Conservation (phyloP, 2,329 filamentous ascomycete species). For the Tricladium varicosporioides region DNA sequence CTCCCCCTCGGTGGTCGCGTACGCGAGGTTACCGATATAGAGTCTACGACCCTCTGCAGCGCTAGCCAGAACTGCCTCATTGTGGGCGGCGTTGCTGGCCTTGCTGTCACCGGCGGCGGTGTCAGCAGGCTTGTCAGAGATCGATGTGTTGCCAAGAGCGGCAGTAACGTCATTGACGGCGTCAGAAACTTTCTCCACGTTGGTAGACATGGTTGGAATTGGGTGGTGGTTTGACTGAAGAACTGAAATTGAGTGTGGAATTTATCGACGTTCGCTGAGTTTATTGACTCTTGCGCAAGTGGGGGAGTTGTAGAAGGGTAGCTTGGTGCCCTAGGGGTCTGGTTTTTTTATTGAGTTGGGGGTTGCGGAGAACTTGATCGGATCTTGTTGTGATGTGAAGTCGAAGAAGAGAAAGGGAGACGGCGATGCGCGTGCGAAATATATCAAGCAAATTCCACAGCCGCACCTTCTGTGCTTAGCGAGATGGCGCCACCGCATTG, state of each 20-base stretch:
- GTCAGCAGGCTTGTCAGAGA: slow-evolving; percentile 52
- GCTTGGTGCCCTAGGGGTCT: slow-evolving; percentile 79
- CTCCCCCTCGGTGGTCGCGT: slow-evolving; percentile 99
- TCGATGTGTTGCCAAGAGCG: slow-evolving; percentile 63
- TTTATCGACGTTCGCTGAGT: slow-evolving; percentile 42
- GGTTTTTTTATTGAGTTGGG: slow-evolving; percentile 30
- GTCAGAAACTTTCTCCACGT: slow-evolving; percentile 67
- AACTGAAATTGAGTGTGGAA: slow-evolving; percentile 47
- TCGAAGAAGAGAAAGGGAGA: slow-evolving; percentile 8
- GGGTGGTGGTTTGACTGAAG: slow-evolving; percentile 44
- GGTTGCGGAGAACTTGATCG: slow-evolving; percentile 33
- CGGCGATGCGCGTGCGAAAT: slow-evolving; percentile 9
- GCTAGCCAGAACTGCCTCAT: slow-evolving; percentile 92
- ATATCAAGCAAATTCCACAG: slow-evolving; percentile 15
- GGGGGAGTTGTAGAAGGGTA: slow-evolving; percentile 70
- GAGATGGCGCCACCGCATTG: background rate
- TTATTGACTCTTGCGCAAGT: slow-evolving; percentile 68
- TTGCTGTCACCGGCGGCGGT: slow-evolving; percentile 59
- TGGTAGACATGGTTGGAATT: slow-evolving; percentile 75
- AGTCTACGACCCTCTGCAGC: slow-evolving; percentile 98
- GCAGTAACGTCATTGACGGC: slow-evolving; percentile 73
- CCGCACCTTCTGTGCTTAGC: slow-evolving; percentile 8
- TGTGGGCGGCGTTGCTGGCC: slow-evolving; percentile 52
- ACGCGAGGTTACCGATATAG: slow-evolving; percentile 99
- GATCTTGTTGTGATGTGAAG: slow-evolving; percentile 28